Conservation (phyloP, 2,329 filamentous ascomycete species). For the Neofusicoccum ribis region DNA sequence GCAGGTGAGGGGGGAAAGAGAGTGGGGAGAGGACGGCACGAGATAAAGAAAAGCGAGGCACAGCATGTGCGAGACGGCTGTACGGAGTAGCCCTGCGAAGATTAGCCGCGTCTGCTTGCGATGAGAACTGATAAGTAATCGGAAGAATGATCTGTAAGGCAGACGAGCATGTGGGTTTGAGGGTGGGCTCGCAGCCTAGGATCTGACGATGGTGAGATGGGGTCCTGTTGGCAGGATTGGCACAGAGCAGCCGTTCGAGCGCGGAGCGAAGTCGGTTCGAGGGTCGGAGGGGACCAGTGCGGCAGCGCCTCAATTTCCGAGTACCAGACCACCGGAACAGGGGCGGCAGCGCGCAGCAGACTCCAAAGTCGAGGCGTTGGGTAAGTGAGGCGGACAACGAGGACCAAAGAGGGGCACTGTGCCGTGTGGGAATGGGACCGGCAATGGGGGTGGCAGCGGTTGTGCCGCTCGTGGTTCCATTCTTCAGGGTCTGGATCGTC, state of each 20-base stretch:
- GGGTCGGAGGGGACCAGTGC: neutral
- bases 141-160: neutral
- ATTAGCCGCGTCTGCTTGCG: neutral
- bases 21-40: neutral
- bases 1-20: neutral
- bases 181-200: neutral
- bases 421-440: neutral
- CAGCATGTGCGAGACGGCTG: neutral
- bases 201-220: neutral
- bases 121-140: neutral
- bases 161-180: neutral
- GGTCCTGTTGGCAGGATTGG: neutral
- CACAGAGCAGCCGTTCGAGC: neutral
- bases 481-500: constrained; percentile 2
- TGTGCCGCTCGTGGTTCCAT: neutral
- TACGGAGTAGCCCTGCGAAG: neutral
- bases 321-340: neutral
- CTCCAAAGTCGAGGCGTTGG: constrained; percentile 14
- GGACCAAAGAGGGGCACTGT: neutral
- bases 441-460: neutral
- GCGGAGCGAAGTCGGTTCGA: neutral
- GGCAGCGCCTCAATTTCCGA: constrained; percentile 14
- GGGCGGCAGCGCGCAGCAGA: neutral
- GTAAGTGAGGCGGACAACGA: constrained; percentile 10
- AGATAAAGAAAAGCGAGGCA: neutral